Evolutionary conservation across 73 alveolate genomes (phyloP), one percentile per base, ranked within the genome.

Genomic region (Durusdinium trenchii): DNA sequence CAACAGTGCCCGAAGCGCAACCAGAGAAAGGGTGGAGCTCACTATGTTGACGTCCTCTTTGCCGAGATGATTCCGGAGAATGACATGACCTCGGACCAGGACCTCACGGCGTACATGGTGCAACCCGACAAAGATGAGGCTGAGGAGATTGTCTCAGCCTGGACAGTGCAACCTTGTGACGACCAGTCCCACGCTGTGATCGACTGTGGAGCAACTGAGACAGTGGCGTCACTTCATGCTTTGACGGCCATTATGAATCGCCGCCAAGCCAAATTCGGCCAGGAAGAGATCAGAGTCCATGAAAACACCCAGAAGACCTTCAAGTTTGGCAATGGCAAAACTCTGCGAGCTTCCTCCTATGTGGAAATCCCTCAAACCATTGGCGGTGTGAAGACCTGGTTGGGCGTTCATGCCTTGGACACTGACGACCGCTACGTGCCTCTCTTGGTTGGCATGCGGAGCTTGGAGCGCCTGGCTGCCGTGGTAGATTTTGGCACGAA

Each of bases 201-300:
- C 26, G 83, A 71, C 38, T 35, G 83, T 71, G 83, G 83, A 71
- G 83, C 83, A 26, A 71, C 83, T 4, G 83, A 71, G 83, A 71
- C 83, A 35, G 83, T 71, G 50, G 48, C 83, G 26, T 71, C 83
- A 20, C 36, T 62, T 5, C 18, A 62, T 62, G 76, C 76, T 62
- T 62, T 62, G 36, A 20, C 76, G 40, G 36, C 36, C 6, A 23
- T 62, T 9, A 62, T 62, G 76, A 9, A 62, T 5, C 18, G 32
- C 43, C 18, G 76, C 18, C 5, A 4, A 26, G 76, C 18, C 40
- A 62, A 62, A 48, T 71, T 32, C 38, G 83, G 83, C 48, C 50
- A 20, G n/a, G 83, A 71, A 36, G 83, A 71, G 7, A 48, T 71
- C 16, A 18, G 23, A 23, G 83, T 71, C 26, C 26, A 71, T 36